A percentile compares a stretch with the other conserved stretches of the same genome.
Evolutionary conservation across 1,284 basidiomycete genomes (phyloP).

Genomic region (Cystobasidium sp.): DNA sequence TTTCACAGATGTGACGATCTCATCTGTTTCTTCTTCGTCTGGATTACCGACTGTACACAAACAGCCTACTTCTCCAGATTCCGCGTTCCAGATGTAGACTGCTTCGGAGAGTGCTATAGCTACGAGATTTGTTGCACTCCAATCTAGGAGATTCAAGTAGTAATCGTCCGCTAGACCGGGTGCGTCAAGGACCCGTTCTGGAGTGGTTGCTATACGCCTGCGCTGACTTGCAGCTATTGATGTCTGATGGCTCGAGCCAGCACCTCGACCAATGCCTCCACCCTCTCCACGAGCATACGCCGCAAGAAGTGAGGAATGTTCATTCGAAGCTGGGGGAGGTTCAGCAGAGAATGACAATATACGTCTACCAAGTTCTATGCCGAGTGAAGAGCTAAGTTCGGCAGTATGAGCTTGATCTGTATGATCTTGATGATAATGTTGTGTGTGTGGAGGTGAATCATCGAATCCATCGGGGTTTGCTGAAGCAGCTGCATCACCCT

Average conservation of each 20-base stretch:
- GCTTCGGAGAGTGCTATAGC: conserved; percentile 82
- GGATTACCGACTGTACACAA: conserved; percentile 58
- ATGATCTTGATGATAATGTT: conserved; percentile 14
- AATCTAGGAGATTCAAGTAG: conserved; percentile 91
- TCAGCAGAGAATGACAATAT: conserved; percentile 60
- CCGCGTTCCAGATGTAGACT: conserved; percentile 92
- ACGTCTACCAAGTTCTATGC: conserved; percentile 57
- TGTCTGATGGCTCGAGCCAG: conserved; percentile 49
- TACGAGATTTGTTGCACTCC: conserved; percentile 83
- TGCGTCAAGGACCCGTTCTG: conserved; percentile 90
- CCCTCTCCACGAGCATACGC: conserved; percentile 53
- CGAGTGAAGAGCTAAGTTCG: conserved; percentile 52
- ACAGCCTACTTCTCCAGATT: conserved; percentile 78
- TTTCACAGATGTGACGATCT: conserved; percentile 74
- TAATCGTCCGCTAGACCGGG: conserved; percentile 95
- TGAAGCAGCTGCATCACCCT: conserved; percentile 3
- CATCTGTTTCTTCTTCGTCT: conserved; percentile 54
- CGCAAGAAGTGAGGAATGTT: conserved; percentile 51
- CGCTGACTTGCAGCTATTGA: conserved; percentile 57
- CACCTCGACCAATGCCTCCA: conserved; percentile 47
- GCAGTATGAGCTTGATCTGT: conserved; percentile 50
- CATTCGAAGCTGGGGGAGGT: conserved; percentile 55
- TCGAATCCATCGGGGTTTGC: conserved; percentile 23
- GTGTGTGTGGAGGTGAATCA: conserved; percentile 37
- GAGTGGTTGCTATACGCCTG: conserved; percentile 79